Base-by-base conservation (phyloP, 441 rosid species). In the Brassica balearica region DNA sequence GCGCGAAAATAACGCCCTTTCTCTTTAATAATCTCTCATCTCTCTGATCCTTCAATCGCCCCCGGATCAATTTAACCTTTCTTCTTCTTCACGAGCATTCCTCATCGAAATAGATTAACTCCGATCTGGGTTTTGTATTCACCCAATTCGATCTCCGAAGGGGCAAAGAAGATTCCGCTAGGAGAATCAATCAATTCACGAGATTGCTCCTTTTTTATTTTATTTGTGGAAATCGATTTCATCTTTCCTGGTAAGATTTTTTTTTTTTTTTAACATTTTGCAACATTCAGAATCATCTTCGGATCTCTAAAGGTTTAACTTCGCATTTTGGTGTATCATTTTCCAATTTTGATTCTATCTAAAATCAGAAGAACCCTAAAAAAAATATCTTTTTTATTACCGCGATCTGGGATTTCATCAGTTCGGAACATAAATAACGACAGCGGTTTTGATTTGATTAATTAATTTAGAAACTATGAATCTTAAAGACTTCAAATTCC, bases 1-100 rank as follows among this genome's bases (percentile, higher is more conserved):
- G 93, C 94, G 94, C 96, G 88, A 90, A 91, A 86, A 72, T 76
- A 83, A 84, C 92, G 87, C 76, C 88, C 79, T 15, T 32, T 77
- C 27, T 70, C 66, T 48, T 4, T 48, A 8, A 25, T 48, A 8
- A 25, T 25, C 27, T 25, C 27, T 25, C 27, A 17, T 17, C 17
- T 51, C 73, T 71, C 32, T 46, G 72, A 66, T 80, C 55, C 6
- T 48, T 48, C 15, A 48, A 48, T 48, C 15, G 15, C 72, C 43
- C 29, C 63, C 25, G 25, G 3, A 19, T 19, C n/a, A n/a, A n/a
- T n/a, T n/a, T n/a, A n/a, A n/a, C n/a, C n/a, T n/a, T 19, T 51
- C 4, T n/a, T 62, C 58, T 23, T 9, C 19, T 41, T 41, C 46
- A 36, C 48, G 23, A 77, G 9, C 58, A 36, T 63, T 71, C 23